A percentile compares a stretch with the other conserved stretches of the same genome.
Conservation (phyloP, 1,284 basidiomycete genomes). For the Cutaneotrichosporon mucoides region DNA sequence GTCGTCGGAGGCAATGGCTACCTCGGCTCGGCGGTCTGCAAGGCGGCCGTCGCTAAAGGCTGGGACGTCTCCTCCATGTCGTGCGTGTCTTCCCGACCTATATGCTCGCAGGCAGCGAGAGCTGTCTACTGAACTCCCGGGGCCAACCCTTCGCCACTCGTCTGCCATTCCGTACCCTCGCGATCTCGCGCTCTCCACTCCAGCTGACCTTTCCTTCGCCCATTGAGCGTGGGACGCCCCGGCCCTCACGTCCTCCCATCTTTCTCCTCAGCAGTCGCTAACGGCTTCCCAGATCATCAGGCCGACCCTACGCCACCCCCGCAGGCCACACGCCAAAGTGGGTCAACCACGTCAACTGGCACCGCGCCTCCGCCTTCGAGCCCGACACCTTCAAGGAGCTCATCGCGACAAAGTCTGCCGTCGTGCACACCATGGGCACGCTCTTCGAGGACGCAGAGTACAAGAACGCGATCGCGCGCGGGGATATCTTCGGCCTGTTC, state of each 20-base stretch:
- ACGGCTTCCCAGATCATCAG: slow-evolving; percentile 63
- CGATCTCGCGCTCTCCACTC: too few species aligned
- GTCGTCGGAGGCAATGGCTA: slow-evolving; percentile 95
- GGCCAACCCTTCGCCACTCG: too few species aligned
- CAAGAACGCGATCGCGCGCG: slow-evolving; percentile 65
- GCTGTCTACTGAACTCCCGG: too few species aligned
- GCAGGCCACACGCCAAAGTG: slow-evolving; percentile 86
- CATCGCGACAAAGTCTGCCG: slow-evolving; percentile 62
- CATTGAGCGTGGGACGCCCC: too few species aligned
- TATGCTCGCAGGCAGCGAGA: too few species aligned
- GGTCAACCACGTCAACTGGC: slow-evolving; percentile 73
- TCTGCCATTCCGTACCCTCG: too few species aligned
- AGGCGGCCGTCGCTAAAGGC: slow-evolving; percentile 73
- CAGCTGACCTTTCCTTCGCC: too few species aligned
- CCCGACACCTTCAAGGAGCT: slow-evolving; percentile 70
- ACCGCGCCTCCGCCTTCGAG: slow-evolving; percentile 68
- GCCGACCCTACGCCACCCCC: slow-evolving; percentile 75
- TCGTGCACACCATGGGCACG: slow-evolving; percentile 93
- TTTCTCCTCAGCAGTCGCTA: too few species aligned
- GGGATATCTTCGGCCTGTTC: slow-evolving; percentile 58
- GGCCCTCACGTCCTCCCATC: too few species aligned
- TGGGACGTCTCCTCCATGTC: slow-evolving; percentile 85
- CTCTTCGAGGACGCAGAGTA: slow-evolving; percentile 78
- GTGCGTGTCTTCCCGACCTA: slow-evolving; percentile 49
- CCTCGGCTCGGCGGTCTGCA: slow-evolving; percentile 89